A percentile compares a stretch with the other conserved stretches of the same genome.
phyloP scores from a whole-genome alignment of 176 grass and related monocot species.

The Pontederia crassipes region DNA sequence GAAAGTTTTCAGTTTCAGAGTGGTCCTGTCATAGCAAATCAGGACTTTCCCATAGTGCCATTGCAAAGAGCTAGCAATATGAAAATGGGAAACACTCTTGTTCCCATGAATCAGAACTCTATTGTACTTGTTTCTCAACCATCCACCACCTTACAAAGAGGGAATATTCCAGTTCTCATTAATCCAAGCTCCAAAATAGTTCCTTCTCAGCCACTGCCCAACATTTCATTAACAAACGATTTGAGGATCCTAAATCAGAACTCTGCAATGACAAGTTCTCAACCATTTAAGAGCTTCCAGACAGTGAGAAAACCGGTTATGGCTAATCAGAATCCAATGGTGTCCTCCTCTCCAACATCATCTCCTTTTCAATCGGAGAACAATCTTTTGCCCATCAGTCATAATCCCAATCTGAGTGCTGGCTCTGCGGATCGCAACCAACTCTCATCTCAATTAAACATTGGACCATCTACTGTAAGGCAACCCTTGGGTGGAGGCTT shows the following conservation, averaged over 20 bases:
- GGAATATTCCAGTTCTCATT: slow-evolving; percentile 33
- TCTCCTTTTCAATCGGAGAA: slow-evolving; percentile 38
- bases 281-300: slow-evolving; percentile 47
- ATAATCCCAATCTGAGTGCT: slow-evolving; percentile 39
- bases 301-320: slow-evolving; percentile 27
- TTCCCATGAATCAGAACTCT: slow-evolving; percentile 52
- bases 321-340: slow-evolving; percentile 33
- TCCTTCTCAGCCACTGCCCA: slow-evolving; percentile 28
- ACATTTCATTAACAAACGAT: slow-evolving; percentile 31
- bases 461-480: slow-evolving; percentile 40
- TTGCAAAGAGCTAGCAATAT: no score
- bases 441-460: slow-evolving; percentile 47
- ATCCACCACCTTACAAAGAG: slow-evolving; percentile 33
- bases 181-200: slow-evolving; percentile 35
- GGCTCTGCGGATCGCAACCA: slow-evolving; percentile 40
- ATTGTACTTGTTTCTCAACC: slow-evolving; percentile 32
- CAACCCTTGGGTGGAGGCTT: slow-evolving; percentile 46
- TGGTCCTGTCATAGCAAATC: slow-evolving; percentile 19
- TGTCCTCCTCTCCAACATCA: slow-evolving; percentile 29
- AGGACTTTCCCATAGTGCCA: background rate
- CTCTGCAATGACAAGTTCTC: slow-evolving; percentile 32
- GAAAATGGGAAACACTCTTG: background rate
- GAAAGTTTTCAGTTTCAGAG: slow-evolving; percentile 44
- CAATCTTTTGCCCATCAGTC: slow-evolving; percentile 22
- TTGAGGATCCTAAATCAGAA: slow-evolving; percentile 27